Evolutionary conservation across 1,284 basidiomycete species (phyloP).

Genomic region (Fistulina hepatica): DNA sequence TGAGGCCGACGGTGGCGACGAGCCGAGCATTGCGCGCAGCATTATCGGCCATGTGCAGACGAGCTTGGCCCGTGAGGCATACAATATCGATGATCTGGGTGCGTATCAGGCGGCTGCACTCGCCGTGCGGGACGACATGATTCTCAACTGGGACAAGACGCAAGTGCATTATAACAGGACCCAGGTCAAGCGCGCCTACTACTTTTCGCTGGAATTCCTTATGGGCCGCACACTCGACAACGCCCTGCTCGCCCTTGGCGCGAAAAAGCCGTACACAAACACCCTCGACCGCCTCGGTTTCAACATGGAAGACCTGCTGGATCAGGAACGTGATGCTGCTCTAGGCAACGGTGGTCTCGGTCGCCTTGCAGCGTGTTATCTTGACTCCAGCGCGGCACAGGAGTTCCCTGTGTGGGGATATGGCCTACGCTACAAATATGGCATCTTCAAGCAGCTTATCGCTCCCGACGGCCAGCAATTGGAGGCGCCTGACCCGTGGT

Average conservation of each 20-base stretch:
- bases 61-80: constrained; percentile 77
- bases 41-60: constrained; percentile 82
- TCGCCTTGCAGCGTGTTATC: constrained; percentile 87
- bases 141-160: constrained; percentile 76
- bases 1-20: constrained; percentile 51
- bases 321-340: constrained; percentile 74
- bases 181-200: constrained; percentile 78
- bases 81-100: constrained; percentile 68
- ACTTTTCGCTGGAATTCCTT: constrained; percentile 81
- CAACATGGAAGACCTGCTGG: constrained; percentile 76
- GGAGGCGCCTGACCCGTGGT: constrained; percentile 90
- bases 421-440: constrained; percentile 80
- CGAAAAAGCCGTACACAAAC: constrained; percentile 67
- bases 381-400: constrained; percentile 68
- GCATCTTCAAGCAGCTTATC: constrained; percentile 92
- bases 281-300: constrained; percentile 74
- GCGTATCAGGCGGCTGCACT: constrained; percentile 76
- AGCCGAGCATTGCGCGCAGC: constrained; percentile 62
- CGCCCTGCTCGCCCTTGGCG: constrained; percentile 76
- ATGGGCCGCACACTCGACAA: constrained; percentile 88
- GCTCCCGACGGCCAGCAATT: constrained; percentile 76
- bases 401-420: constrained; percentile 75
- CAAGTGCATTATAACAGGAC: constrained; percentile 61
- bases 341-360: constrained; percentile 86
- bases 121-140: constrained; percentile 75